Evolutionary conservation across 495 filamentous ascomycete genomes (phyloP).

Genomic region (Letharia lupina): DNA sequence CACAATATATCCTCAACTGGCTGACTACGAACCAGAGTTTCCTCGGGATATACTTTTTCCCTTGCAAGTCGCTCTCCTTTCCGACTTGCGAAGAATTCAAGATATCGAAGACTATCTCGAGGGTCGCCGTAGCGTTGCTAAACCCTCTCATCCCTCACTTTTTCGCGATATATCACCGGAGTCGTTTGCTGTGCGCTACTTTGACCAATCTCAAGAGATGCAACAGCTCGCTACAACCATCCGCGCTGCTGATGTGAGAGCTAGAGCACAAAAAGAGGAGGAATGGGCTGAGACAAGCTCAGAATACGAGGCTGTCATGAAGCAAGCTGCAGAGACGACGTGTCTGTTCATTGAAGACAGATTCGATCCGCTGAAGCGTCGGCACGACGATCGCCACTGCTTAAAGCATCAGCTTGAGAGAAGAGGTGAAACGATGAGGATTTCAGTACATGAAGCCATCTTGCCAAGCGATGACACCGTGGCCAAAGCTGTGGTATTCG

Average conservation of each 20-base stretch:
- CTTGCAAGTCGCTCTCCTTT: slow-evolving; percentile 35
- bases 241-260: slow-evolving; percentile 21
- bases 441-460: slow-evolving; percentile 36
- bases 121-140: slow-evolving; percentile 24
- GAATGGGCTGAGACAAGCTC: slow-evolving; percentile 33
- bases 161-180: slow-evolving; percentile 33
- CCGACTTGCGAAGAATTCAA: slow-evolving; percentile 42
- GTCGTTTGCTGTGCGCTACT: slow-evolving; percentile 42
- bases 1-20: slow-evolving; percentile 33
- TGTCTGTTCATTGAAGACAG: slow-evolving; percentile 28
- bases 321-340: slow-evolving; percentile 27
- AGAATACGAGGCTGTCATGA: slow-evolving; percentile 34
- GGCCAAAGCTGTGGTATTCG: slow-evolving; percentile 35
- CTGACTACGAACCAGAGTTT: slow-evolving; percentile 45
- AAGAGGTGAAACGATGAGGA: slow-evolving; percentile 8
- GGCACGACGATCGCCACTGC: slow-evolving; percentile 15
- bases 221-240: slow-evolving; percentile 30
- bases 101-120: slow-evolving; percentile 41
- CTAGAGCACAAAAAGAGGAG: slow-evolving; percentile 30
- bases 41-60: slow-evolving; percentile 43
- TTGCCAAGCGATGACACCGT: slow-evolving; percentile 32
- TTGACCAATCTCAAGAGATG: slow-evolving; percentile 31
- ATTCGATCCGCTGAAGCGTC: slow-evolving; percentile 5
- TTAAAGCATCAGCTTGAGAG: slow-evolving; percentile 13
- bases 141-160: slow-evolving; percentile 30